Evolutionary conservation across 2,329 filamentous ascomycete species (phyloP).

Genomic region (Sporothrix pallida): DNA sequence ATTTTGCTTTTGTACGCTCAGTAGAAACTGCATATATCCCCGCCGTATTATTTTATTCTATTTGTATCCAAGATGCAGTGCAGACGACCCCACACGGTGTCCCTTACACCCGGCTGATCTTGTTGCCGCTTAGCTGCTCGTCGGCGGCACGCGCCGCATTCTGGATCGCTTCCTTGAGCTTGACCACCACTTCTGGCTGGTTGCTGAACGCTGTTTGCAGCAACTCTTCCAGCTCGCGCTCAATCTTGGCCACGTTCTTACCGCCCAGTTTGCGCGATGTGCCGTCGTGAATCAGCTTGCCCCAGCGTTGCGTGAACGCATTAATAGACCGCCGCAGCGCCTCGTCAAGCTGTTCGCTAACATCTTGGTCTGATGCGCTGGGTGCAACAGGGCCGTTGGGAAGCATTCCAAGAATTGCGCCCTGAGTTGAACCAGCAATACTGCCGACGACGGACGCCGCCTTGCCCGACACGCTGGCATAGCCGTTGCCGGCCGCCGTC

Average conservation of each 20-base stretch:
- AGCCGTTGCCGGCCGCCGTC: slow-evolving; percentile 37
- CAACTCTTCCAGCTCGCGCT: slow-evolving; percentile 61
- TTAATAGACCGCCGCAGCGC: slow-evolving; percentile 67
- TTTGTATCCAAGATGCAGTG: background rate
- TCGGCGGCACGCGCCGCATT: slow-evolving; percentile 61
- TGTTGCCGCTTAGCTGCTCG: slow-evolving; percentile 41
- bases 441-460: slow-evolving; percentile 32
- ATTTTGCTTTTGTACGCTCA: background rate
- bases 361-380: slow-evolving; percentile 55
- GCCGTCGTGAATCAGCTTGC: slow-evolving; percentile 57
- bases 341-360: slow-evolving; percentile 69
- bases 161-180: slow-evolving; percentile 66
- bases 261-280: slow-evolving; percentile 55
- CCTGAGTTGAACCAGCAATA: slow-evolving; percentile 25
- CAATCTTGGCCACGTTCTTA: slow-evolving; percentile 58
- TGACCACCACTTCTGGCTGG: slow-evolving; percentile 63
- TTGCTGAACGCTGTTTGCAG: slow-evolving; percentile 64
- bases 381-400: slow-evolving; percentile 40
- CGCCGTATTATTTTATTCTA: background rate
- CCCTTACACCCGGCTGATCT: slow-evolving; percentile 23
- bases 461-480: slow-evolving; percentile 29
- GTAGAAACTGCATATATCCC: background rate
- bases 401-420: background rate
- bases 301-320: slow-evolving; percentile 67
- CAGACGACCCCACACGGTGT: background rate